Conservation (phyloP, 495 filamentous ascomycete genomes). For the Corynascus novoguineensis region DNA sequence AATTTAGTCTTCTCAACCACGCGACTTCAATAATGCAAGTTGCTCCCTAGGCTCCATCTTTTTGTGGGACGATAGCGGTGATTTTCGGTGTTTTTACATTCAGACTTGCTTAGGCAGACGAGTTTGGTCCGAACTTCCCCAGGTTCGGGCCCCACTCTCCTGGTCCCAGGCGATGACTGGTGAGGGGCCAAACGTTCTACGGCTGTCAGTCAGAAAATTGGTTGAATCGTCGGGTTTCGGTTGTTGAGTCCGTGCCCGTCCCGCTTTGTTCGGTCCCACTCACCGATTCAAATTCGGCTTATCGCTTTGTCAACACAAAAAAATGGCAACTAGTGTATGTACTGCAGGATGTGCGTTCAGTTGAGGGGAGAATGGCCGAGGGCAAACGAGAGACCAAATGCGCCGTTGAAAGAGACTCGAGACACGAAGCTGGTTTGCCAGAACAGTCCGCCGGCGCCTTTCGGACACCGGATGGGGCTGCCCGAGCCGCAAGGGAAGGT, state of each 20-base stretch:
- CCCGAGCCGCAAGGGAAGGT: constrained; percentile 10
- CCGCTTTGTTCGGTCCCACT: constrained; percentile 15
- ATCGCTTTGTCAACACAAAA: no score
- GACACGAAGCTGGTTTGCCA: background rate
- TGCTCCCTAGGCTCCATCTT: no score
- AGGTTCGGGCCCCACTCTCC: constrained; percentile 25
- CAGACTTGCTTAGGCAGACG: background rate
- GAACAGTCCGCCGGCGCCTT: background rate
- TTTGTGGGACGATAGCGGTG: no score
- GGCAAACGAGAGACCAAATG: no score
- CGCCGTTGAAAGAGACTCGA: no score
- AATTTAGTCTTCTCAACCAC: no score
- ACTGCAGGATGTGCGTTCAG: no score
- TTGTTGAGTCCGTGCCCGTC: constrained; percentile 26
- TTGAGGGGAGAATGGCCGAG: no score
- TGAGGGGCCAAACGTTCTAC: background rate
- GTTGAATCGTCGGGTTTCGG: constrained; percentile 20
- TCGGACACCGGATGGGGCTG: constrained; percentile 17
- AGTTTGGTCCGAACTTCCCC: constrained; percentile 1
- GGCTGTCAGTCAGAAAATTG: constrained; percentile 17
- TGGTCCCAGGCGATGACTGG: constrained; percentile 14
- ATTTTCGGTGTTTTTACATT: background rate
- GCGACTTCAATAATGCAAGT: no score
- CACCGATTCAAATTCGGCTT: no score
- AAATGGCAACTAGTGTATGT: no score